Conservation (phyloP, 495 filamentous ascomycete genomes). For the Penicillium macrosclerotiorum region DNA sequence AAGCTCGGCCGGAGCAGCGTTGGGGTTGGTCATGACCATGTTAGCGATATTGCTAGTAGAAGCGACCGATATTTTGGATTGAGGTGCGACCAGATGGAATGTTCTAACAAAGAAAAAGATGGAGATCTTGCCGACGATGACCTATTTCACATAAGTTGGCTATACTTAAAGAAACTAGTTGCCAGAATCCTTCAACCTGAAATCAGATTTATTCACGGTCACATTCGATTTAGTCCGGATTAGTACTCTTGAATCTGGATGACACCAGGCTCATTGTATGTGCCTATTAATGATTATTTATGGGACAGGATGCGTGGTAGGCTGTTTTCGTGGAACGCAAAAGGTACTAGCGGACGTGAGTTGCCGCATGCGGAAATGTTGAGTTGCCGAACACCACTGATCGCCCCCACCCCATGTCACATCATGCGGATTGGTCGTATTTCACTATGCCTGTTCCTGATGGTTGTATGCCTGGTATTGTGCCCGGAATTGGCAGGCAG, state of each 20-base stretch:
- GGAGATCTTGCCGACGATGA: too few relatives aligned
- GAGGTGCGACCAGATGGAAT: not conserved
- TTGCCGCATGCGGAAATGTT: slow-evolving; percentile 26
- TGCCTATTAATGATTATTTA: too few relatives aligned
- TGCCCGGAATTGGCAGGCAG: too few relatives aligned
- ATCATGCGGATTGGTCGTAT: slow-evolving; percentile 16
- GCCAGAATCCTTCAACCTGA: not conserved
- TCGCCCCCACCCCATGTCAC: slow-evolving; percentile 7
- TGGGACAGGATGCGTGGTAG: not conserved
- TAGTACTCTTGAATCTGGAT: too few relatives aligned
- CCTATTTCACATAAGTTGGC: too few relatives aligned
- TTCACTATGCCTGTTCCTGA: not conserved
- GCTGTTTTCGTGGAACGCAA: not conserved
- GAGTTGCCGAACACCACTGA: not conserved
- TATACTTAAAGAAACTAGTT: not conserved
- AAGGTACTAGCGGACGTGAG: not conserved
- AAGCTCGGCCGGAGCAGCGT: slow-evolving; percentile 28
- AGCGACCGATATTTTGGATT: not conserved
- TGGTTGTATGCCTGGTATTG: not conserved
- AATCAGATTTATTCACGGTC: not conserved
- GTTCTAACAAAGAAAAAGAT: not conserved
- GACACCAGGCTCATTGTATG: too few relatives aligned
- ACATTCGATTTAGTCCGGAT: not conserved
- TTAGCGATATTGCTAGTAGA: not conserved
- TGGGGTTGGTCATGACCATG: slow-evolving; percentile 23